A percentile compares a stretch with the other conserved stretches of the same genome.
These are phyloP conservation scores for Globisporangium yorkense DNA, from an alignment of 352 stramenopile genomes.

Conservation along the genomic window DNA sequence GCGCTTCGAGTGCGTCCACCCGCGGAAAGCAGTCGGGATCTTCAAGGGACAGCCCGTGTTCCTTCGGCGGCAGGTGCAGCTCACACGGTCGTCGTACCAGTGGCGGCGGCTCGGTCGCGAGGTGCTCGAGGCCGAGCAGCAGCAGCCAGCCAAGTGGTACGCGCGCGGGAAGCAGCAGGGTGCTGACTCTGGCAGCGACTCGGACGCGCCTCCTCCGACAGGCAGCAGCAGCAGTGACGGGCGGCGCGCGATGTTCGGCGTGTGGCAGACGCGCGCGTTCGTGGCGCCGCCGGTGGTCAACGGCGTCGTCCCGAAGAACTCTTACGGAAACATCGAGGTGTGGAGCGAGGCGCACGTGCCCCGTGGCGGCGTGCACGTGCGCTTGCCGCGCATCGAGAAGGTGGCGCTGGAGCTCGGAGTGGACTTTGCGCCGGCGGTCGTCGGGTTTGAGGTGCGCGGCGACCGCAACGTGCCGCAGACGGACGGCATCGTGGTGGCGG, in stretches of 20 bases:
- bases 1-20: constrained; percentile 58
- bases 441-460: constrained; percentile 73
- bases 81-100: constrained; percentile 48
- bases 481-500: constrained; percentile 68
- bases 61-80: constrained; percentile 51
- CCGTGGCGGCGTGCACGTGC: constrained; percentile 47
- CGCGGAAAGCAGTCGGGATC: constrained; percentile 56
- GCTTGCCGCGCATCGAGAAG: constrained; percentile 50
- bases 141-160: constrained; percentile 54
- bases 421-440: constrained; percentile 73
- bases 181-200: constrained; percentile 15
- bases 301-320: constrained; percentile 72
- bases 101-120: constrained; percentile 67
- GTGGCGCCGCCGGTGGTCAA: constrained; percentile 45
- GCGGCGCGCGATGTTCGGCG: constrained; percentile 43
- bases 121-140: constrained; percentile 41
- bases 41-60: constrained; percentile 80
- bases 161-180: constrained; percentile 10
- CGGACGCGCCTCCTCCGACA: neutral
- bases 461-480: constrained; percentile 59
- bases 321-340: constrained; percentile 85
- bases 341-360: constrained; percentile 75
- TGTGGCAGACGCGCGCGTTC: constrained; percentile 72
- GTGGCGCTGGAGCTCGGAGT: constrained; percentile 66
- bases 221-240: neutral